Base-by-base conservation (phyloP, 306 rosid species). In the Vachellia pachyceras region DNA sequence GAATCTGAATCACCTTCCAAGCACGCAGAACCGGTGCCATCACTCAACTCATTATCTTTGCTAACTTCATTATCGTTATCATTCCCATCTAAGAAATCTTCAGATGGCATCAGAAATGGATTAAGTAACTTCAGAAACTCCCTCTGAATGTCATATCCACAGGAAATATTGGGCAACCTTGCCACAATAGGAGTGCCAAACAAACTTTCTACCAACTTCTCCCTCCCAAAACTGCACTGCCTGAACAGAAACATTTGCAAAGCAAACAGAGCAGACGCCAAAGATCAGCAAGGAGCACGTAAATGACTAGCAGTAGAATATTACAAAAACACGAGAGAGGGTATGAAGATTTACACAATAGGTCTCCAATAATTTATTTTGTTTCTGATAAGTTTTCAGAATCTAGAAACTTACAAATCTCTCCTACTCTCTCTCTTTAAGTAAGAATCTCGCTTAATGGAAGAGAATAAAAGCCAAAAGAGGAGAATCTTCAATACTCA, bases 151-250 rank as follows among this genome's bases (percentile, higher is more conserved):
- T 90, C 96, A 73, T 80, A 77, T 82, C 91, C 96, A 79, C 69
- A 47, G 82, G 81, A 69, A 74, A 71, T 46, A 82, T 82, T 79
- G 40, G 93, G 42, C 84, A 89, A 72, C 82, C 89, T 94, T 80
- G 97, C 86, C 10, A 88, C 88, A 61, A 94, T 72, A 5, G 98
- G 98, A 79, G 86, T 76, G 69, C 92, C 98, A 86, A 85, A 88
- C 68, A 33, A 36, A 23, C 49, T 76, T 42, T 25, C 79, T 45
- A 47, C 84, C 20, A 79, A 29, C 79, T 35, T 73, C 74, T 75
- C 82, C 75, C 73, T 86, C 63, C 72, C 87, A 37, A 7, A 79
- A 80, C 47, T 74, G 83, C 66, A 85, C 55, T 37, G 50, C 88
- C 89, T 82, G 86, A 82, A 46, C 70, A 79, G 70, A 74, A 74